A percentile compares a stretch with the other conserved stretches of the same genome.
phyloP scores from a whole-genome alignment of 2,329 filamentous ascomycete genomes.

The Beauveria scarabaeidicola region DNA sequence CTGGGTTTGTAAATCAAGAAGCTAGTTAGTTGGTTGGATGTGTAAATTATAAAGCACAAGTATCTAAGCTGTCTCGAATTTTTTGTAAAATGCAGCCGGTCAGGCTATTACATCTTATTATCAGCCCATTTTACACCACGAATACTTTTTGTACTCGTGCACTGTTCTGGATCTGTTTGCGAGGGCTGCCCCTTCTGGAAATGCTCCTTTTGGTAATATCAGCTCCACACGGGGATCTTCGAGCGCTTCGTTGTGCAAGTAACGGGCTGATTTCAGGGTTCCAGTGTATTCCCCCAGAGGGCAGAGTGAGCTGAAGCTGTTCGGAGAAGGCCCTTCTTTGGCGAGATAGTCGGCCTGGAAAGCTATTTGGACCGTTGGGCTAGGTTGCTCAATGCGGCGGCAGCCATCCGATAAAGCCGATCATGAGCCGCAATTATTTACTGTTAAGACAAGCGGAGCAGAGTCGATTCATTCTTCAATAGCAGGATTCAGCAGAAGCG shows the following conservation, averaged over 20 bases:
- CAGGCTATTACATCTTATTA: not conserved
- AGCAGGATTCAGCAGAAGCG: not conserved
- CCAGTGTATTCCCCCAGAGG: not conserved
- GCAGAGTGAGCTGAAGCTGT: not conserved
- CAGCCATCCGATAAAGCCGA: not conserved
- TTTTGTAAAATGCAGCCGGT: too few relatives aligned
- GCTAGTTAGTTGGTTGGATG: too few relatives aligned
- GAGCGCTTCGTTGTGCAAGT: not conserved
- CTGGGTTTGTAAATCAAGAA: not conserved
- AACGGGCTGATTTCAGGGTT: not conserved
- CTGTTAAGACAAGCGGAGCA: not conserved
- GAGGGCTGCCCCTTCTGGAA: not conserved
- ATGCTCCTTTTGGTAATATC: not conserved
- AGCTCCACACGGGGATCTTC: not conserved
- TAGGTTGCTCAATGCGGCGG: not conserved
- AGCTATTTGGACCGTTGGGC: not conserved
- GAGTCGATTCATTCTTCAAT: not conserved
- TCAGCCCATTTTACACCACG: not conserved
- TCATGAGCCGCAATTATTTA: not conserved
- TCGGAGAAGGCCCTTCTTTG: too few relatives aligned
- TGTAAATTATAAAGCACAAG: too few relatives aligned
- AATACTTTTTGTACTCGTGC: not conserved
- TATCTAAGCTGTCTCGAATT: too few relatives aligned
- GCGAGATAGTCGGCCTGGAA: not conserved
- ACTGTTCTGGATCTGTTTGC: not conserved